phyloP scores from a whole-genome alignment of 495 filamentous ascomycete genomes.

The Hypoxylon cercidicola region DNA sequence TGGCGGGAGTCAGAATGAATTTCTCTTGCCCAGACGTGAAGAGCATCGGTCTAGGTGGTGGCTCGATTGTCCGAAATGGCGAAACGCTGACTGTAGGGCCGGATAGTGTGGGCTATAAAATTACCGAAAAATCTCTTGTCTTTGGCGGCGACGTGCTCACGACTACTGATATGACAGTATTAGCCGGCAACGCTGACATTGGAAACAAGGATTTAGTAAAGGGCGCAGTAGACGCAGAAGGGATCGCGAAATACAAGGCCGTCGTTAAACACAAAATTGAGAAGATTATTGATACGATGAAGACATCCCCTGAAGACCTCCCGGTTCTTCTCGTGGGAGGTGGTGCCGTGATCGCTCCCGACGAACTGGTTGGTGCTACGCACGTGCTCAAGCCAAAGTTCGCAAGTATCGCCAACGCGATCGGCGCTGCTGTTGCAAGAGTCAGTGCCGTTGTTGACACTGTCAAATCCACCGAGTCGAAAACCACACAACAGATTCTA shows the following conservation, averaged over 20 bases:
- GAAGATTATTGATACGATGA: slow-evolving; percentile 61
- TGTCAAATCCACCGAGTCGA: slow-evolving; percentile 46
- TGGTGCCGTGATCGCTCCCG: slow-evolving; percentile 52
- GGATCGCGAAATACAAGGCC: slow-evolving; percentile 48
- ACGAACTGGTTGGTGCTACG: slow-evolving; percentile 48
- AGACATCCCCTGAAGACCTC: slow-evolving; percentile 58
- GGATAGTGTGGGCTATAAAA: slow-evolving; percentile 65
- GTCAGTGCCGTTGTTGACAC: slow-evolving; percentile 52
- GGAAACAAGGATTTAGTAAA: slow-evolving; percentile 47
- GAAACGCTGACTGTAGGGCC: slow-evolving; percentile 59
- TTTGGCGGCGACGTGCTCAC: slow-evolving; percentile 65
- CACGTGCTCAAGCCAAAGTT: slow-evolving; percentile 53
- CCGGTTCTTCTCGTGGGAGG: slow-evolving; percentile 62
- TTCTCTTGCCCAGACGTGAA: slow-evolving; percentile 66
- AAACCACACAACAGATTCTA: slow-evolving; percentile 40
- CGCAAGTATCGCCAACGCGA: slow-evolving; percentile 64
- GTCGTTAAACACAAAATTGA: slow-evolving; percentile 54
- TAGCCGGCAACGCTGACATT: slow-evolving; percentile 51
- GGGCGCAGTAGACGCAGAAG: slow-evolving; percentile 38
- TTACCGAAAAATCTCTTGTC: slow-evolving; percentile 58
- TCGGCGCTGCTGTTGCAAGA: slow-evolving; percentile 59
- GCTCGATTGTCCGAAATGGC: slow-evolving; percentile 57
- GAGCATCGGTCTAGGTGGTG: slow-evolving; percentile 65
- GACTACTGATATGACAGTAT: slow-evolving; percentile 60
- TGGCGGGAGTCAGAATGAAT: slow-evolving; percentile 63